Evolutionary conservation across 1,139 yeast genomes (phyloP), one percentile per base, ranked within the genome.

Genomic region (Torulaspora pretoriensis): DNA sequence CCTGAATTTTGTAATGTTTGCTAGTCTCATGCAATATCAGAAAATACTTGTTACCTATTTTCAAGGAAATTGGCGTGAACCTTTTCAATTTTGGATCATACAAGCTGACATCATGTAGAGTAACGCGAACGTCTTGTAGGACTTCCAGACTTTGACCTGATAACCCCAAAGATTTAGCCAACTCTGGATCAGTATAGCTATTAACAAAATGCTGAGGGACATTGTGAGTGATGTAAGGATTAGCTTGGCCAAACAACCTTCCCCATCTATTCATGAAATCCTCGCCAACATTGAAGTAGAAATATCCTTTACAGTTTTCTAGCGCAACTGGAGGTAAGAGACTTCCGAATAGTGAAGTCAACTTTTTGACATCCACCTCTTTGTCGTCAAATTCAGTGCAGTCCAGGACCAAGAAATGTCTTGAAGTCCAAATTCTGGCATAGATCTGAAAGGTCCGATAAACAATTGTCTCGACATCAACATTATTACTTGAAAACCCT

Each of bases 351-450:
- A 57, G 55, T 26, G 49, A 64, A 52, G 63, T 65, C 57, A 61
- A 38, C 40, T 60, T 55, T 9, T 48, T 45, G 4, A 53, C 49
- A 33, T 53, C 56, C 42, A 54, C 45, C 22, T 53, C 46, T 4
- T 30, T 60, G 2, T 65, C 62, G 12, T 70, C 65, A 56, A 73
- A 80, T 16, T 81, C 83, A 0, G 95, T 83, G 51, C 85, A 79
- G 62, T 88, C 96, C 50, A 80, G 61, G 5, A 87, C 75, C 47
- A 82, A 49, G 50, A 78, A 76, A 59, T 75, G 87, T 49, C 78
- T 78, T 38, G 78, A 74, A 17, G 81, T 80, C 95, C 95, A 86
- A 40, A 85, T 74, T 57, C 83, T 85, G 46, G 83, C 75, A 13
- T 84, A 77, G 8, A 81, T 74, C 55, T 85, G 92, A 50, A 85